Evolutionary conservation across 148 eudicot genomes (phyloP).

Genomic region (Pouteria glomerata): DNA sequence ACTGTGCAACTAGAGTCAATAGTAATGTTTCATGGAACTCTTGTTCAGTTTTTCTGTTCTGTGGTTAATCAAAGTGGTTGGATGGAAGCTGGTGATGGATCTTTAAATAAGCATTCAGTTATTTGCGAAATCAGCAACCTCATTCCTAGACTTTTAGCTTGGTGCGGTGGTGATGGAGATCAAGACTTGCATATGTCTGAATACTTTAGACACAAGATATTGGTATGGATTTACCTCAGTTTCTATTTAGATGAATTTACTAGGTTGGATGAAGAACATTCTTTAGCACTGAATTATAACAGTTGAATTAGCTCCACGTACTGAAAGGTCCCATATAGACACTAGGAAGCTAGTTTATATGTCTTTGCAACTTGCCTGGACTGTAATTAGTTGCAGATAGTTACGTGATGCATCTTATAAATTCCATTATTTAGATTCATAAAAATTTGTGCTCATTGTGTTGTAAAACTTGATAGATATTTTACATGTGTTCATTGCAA

Average conservation of each 20-base stretch:
- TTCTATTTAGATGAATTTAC: background rate
- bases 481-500: background rate
- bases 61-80: constrained; percentile 30
- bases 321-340: background rate
- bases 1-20: constrained; percentile 26
- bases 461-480: background rate
- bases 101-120: constrained; percentile 16
- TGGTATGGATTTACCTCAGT: constrained; percentile 43
- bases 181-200: constrained; percentile 23
- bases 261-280: background rate
- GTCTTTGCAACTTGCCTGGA: too few species aligned
- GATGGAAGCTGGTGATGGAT: constrained; percentile 24
- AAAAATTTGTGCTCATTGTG: background rate
- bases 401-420: background rate
- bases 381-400: background rate
- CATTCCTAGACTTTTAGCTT: constrained; percentile 46
- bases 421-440: background rate
- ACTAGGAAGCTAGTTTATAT: too few species aligned
- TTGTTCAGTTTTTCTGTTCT: constrained; percentile 72
- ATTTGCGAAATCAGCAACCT: constrained; percentile 32
- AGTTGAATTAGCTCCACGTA: background rate
- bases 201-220: constrained; percentile 75
- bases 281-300: background rate
- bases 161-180: constrained; percentile 39
- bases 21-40: constrained; percentile 45